Percentiles rank a stretch among this genome's conserved stretches.
Evolutionary conservation across 352 stramenopile genomes (phyloP).

Genomic region (Phytophthora idaei): DNA sequence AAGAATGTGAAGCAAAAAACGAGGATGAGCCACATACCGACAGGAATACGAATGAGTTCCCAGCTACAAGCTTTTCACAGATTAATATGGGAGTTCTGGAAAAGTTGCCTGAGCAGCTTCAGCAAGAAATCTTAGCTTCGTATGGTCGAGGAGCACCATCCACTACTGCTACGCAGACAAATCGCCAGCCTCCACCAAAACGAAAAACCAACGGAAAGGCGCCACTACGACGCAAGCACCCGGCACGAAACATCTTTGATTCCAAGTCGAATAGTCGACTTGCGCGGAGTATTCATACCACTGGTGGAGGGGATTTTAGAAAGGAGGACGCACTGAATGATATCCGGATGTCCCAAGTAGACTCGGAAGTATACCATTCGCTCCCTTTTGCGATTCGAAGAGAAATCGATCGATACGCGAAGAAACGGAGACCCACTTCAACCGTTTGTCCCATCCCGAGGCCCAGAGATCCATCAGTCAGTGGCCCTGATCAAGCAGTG

Average conservation of each 20-base stretch:
- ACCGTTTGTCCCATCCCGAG: slow-evolving; percentile 19
- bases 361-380: slow-evolving; percentile 75
- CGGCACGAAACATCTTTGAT: slow-evolving; percentile 43
- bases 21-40: slow-evolving; percentile 11
- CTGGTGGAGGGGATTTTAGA: not conserved
- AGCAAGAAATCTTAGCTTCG: slow-evolving; percentile 61
- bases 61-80: slow-evolving; percentile 54
- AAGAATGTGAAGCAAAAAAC: slow-evolving; percentile 18
- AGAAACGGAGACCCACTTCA: slow-evolving; percentile 42
- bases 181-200: slow-evolving; percentile 14
- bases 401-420: slow-evolving; percentile 73
- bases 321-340: slow-evolving; percentile 58
- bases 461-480: slow-evolving; percentile 1
- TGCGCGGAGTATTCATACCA: slow-evolving; percentile 6
- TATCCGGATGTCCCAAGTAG: slow-evolving; percentile 80
- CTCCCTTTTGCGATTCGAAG: slow-evolving; percentile 68
- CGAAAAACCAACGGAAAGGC: slow-evolving; percentile 39
- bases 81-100: slow-evolving; percentile 67
- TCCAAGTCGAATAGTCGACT: slow-evolving; percentile 29
- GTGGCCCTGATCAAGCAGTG: slow-evolving; percentile 10
- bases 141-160: slow-evolving; percentile 21
- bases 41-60: slow-evolving; percentile 2
- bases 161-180: slow-evolving; percentile 1
- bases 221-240: slow-evolving; percentile 25
- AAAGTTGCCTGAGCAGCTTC: slow-evolving; percentile 59